A percentile compares a stretch with the other conserved stretches of the same genome.
Evolutionary conservation across 2,329 filamentous ascomycete genomes (phyloP).

Genomic region (Pezicula neosporulosa): DNA sequence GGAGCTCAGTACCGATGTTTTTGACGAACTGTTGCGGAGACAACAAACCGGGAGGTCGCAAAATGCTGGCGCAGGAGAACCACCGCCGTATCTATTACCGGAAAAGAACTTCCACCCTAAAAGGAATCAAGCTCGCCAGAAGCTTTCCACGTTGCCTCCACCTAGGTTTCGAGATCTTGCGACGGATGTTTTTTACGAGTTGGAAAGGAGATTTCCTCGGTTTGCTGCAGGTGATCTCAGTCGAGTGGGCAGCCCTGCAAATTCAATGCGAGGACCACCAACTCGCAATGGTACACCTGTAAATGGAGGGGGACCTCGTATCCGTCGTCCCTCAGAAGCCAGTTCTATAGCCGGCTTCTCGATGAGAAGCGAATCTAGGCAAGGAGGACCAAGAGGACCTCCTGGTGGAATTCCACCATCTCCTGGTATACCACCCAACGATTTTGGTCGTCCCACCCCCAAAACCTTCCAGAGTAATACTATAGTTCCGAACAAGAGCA

Average conservation of each 20-base stretch:
- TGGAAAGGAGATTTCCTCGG: slow-evolving; percentile 84
- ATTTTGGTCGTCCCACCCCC: slow-evolving; percentile 72
- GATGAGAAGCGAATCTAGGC: slow-evolving; percentile 31
- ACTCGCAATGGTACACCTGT: slow-evolving; percentile 59
- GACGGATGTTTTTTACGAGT: slow-evolving; percentile 92
- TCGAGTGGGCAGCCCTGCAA: slow-evolving; percentile 64
- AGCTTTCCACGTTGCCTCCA: slow-evolving; percentile 83
- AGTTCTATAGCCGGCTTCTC: slow-evolving; percentile 45
- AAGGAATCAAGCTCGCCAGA: slow-evolving; percentile 94
- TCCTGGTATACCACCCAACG: slow-evolving; percentile 55
- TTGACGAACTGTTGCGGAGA: slow-evolving; percentile 86
- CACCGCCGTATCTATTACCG: slow-evolving; percentile 76
- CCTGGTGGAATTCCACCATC: slow-evolving; percentile 53
- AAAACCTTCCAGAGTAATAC: slow-evolving; percentile 95
- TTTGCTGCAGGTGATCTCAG: slow-evolving; percentile 70
- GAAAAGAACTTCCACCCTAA: slow-evolving; percentile 92
- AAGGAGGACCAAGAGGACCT: slow-evolving; percentile 28
- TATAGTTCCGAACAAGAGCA: slow-evolving; percentile 96
- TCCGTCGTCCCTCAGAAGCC: slow-evolving; percentile 48
- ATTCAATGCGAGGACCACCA: slow-evolving; percentile 51
- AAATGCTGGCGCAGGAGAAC: slow-evolving; percentile 45
- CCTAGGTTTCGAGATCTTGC: slow-evolving; percentile 88
- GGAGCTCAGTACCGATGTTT: slow-evolving; percentile 96
- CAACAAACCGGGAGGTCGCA: slow-evolving; percentile 62
- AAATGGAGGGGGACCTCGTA: slow-evolving; percentile 51